phyloP scores from a whole-genome alignment of 1,284 basidiomycete species.

The Ganoderma leucocontextum region DNA sequence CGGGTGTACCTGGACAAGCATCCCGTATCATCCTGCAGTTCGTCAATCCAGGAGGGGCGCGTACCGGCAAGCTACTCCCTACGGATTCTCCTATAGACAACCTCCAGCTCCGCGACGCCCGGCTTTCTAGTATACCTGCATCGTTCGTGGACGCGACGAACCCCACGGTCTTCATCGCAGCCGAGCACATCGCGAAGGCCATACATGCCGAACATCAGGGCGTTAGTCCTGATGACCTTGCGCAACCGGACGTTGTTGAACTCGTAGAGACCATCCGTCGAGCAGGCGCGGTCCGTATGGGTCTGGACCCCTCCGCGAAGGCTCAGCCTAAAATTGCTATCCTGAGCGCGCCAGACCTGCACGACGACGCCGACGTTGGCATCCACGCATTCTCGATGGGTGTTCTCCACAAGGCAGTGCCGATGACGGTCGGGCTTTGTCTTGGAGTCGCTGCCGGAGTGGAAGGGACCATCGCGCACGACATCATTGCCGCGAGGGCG shows the following conservation, averaged over 20 bases:
- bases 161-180: conserved; percentile 69
- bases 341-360: conserved; percentile 49
- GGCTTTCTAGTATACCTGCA: conserved; percentile 43
- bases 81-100: conserved; percentile 59
- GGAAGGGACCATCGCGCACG: conserved; percentile 59
- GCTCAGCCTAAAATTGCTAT: conserved; percentile 79
- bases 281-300: conserved; percentile 67
- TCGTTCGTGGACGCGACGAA: conserved; percentile 80
- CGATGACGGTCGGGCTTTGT: conserved; percentile 79
- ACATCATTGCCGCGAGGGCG: conserved; percentile 50
- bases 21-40: conserved; percentile 75
- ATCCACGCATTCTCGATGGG: conserved; percentile 77
- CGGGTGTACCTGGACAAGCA: conserved; percentile 72
- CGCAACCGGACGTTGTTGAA: conserved; percentile 41
- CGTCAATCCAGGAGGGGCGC: conserved; percentile 68
- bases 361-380: conserved; percentile 55
- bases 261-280: conserved; percentile 64
- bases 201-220: conserved; percentile 40
- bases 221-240: conserved; percentile 34
- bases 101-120: conserved; percentile 45
- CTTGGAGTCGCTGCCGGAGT: conserved; percentile 70
- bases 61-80: conserved; percentile 76
- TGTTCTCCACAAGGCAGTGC: conserved; percentile 74
- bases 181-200: conserved; percentile 51
- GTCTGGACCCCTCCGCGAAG: conserved; percentile 64